Base-by-base conservation (phyloP, 1,139 yeast species). In the Lodderomyces metapsilosis region DNA sequence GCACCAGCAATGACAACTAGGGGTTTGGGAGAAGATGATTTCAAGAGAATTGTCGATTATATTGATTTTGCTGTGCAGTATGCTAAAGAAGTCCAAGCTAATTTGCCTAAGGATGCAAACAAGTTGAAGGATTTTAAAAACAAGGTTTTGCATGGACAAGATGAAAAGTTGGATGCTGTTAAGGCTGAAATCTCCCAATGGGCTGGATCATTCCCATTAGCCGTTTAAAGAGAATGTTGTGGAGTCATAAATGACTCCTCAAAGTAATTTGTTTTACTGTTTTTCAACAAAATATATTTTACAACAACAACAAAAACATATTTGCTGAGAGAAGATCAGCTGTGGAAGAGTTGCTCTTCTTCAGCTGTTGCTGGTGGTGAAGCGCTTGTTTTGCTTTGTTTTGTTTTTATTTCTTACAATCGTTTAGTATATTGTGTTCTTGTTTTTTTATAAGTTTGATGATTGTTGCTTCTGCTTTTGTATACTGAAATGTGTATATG, bases 1-100 rank as follows among this genome's bases (percentile, higher is more conserved):
- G 89, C 98, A 34, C 98, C 98, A 53, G 98, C 98, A 49, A 92
- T 92, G 98, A 80, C 97, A 50, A 88, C 98, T 48, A 87, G 98
- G 74, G 98, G 98, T 57, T 80, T 91, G 61, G 84, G 88, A 52
- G 88, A 84, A 62, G 84, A 76, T 51, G 98, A 92, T 62, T 92
- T 91, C 71, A 78, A 72, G 59, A 82, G 76, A 64, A 88, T 92
- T 56, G 97, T 85, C 47, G 70, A 73, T 48, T 91, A 84, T 76
- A 88, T 91, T 58, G 92, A 89, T 71, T 73, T 75, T 54, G 91
- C 95, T 37, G 92, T 91, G 49, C 74, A 79, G 57, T 81, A 83
- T 58, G 92, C 98, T 43, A 79, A 77, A 63, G 74, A 80, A 50
- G 77, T 86, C 54, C 96, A 92, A 75, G 69, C 74, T 40, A 74